Percentiles rank a stretch among this genome's conserved stretches.
phyloP scores from a whole-genome alignment of 1,284 basidiomycete species.

The Tausonia pullulans region DNA sequence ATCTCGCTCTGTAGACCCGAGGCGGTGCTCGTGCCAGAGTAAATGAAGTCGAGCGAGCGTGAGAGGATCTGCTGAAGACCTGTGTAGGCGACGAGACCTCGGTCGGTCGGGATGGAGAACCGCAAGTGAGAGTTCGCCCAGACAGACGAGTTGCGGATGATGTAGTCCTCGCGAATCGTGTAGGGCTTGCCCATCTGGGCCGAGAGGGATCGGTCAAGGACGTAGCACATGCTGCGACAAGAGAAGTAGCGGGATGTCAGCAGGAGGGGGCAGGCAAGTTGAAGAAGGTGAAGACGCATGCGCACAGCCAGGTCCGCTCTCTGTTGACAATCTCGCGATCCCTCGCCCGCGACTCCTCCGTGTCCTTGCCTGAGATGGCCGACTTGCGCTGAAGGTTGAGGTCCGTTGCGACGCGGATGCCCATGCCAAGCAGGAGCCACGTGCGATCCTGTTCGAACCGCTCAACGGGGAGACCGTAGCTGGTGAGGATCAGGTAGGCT shows the following conservation, averaged over 20 bases:
- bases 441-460: constrained; percentile 90
- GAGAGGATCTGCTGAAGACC: constrained; percentile 79
- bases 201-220: constrained; percentile 76
- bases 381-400: constrained; percentile 89
- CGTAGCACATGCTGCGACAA: constrained; percentile 54
- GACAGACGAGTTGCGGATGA: constrained; percentile 68
- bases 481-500: constrained; percentile 61
- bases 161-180: constrained; percentile 46
- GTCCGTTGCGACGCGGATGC: constrained; percentile 80
- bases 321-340: constrained; percentile 64
- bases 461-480: constrained; percentile 68
- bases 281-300: background rate
- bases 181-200: constrained; percentile 78
- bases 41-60: constrained; percentile 77
- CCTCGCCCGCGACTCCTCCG: constrained; percentile 46
- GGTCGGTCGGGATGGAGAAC: constrained; percentile 52
- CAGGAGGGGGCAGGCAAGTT: background rate
- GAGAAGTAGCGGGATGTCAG: background rate
- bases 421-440: constrained; percentile 81
- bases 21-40: constrained; percentile 65
- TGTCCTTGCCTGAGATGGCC: constrained; percentile 52
- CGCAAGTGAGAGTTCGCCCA: constrained; percentile 49
- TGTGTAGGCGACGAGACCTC: constrained; percentile 44
- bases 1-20: constrained; percentile 78
- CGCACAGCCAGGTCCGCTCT: constrained; percentile 76